A percentile compares a stretch with the other conserved stretches of the same genome.
phyloP scores from a whole-genome alignment of 345 rosid species.

The Eucalyptus cloeziana region DNA sequence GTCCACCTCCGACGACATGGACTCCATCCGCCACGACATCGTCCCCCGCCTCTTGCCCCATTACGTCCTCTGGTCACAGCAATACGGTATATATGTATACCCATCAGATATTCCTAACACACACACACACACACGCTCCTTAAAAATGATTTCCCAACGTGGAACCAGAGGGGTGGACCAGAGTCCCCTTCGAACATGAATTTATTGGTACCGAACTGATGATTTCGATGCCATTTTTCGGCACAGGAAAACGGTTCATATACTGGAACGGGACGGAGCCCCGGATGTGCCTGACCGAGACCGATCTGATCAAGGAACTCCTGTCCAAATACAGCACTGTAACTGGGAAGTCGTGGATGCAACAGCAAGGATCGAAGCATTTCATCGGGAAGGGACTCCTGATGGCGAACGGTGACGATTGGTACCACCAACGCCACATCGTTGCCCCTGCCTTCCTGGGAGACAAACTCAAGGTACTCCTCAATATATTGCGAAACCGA shows the following conservation, averaged over 20 bases:
- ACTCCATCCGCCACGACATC: slow-evolving; percentile 50
- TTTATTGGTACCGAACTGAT: background rate
- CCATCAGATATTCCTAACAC: background rate
- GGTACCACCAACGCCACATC: slow-evolving; percentile 52
- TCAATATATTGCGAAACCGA: background rate
- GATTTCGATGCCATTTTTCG: background rate
- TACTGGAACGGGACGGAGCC: slow-evolving; percentile 92
- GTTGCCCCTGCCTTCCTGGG: slow-evolving; percentile 56
- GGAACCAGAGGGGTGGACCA: background rate
- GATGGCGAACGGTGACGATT: slow-evolving; percentile 9
- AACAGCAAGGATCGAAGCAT: slow-evolving; percentile 80
- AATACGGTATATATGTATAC: slow-evolving; percentile 34
- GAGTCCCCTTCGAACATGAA: background rate
- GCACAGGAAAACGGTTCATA: slow-evolving; percentile 72
- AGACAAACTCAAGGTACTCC: slow-evolving; percentile 41
- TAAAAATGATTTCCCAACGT: background rate
- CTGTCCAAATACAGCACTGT: slow-evolving; percentile 52
- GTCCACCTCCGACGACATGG: slow-evolving; percentile 52
- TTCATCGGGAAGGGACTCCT: slow-evolving; percentile 75
- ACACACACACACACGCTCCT: too few relatives aligned
- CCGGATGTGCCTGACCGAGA: slow-evolving; percentile 67
- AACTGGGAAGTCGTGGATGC: slow-evolving; percentile 88
- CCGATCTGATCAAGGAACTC: slow-evolving; percentile 65
- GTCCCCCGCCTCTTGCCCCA: slow-evolving; percentile 84
- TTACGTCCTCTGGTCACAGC: slow-evolving; percentile 66